Evolutionary conservation across 306 rosid genomes (phyloP).

Genomic region (Carpinus viminea): DNA sequence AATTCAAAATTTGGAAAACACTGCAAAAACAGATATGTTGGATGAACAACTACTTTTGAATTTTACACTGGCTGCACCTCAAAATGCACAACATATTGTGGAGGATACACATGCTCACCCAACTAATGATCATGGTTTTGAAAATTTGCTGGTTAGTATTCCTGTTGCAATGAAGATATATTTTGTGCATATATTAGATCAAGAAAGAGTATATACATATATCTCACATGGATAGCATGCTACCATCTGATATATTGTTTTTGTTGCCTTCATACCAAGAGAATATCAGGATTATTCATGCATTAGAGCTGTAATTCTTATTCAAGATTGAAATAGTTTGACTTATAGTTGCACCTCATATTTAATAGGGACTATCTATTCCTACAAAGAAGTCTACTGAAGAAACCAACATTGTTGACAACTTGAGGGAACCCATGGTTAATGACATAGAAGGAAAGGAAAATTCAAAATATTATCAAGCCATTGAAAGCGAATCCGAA

Average conservation of each 20-base stretch:
- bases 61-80: not conserved
- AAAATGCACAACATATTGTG: slow-evolving; percentile 15
- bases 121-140: slow-evolving; percentile 17
- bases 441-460: slow-evolving; percentile 14
- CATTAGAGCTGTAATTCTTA: too few species aligned
- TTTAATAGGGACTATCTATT: slow-evolving; percentile 30
- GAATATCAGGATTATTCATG: too few species aligned
- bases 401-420: slow-evolving; percentile 16
- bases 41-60: slow-evolving; percentile 22
- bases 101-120: slow-evolving; percentile 21
- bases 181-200: not conserved
- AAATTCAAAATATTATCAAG: not conserved
- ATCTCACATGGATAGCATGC: not conserved
- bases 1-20: slow-evolving; percentile 7
- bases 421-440: not conserved
- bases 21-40: slow-evolving; percentile 22
- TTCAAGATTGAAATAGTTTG: not conserved
- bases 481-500: slow-evolving; percentile 7
- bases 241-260: too few species aligned
- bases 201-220: not conserved
- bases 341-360: slow-evolving; percentile 1
- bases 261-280: too few species aligned
- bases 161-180: not conserved
- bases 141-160: slow-evolving; percentile 42
- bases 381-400: slow-evolving; percentile 8